Conservation (phyloP, 306 rosid genomes). For the Mimosa bimucronata region DNA sequence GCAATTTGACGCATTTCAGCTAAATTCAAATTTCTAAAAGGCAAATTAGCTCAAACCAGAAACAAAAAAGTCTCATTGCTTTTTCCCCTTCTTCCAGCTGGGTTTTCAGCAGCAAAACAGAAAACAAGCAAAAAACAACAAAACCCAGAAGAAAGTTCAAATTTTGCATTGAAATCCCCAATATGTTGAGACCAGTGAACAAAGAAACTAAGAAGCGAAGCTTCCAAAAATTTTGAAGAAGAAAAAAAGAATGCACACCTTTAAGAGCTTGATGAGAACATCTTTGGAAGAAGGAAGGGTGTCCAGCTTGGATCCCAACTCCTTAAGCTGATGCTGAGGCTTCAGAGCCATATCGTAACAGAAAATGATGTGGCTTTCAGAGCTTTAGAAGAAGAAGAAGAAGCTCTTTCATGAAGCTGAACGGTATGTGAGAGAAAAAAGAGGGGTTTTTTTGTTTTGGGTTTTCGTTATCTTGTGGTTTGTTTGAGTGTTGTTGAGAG, state of each 20-base stretch:
- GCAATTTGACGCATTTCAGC: slow-evolving; percentile 20
- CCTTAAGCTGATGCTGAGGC: slow-evolving; percentile 79
- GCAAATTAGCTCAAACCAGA: slow-evolving; percentile 29
- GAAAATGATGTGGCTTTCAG: slow-evolving; percentile 47
- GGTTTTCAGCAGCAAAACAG: slow-evolving; percentile 38
- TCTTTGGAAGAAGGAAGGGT: slow-evolving; percentile 64
- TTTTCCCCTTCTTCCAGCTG: not conserved
- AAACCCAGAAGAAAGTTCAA: slow-evolving; percentile 22
- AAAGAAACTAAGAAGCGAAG: slow-evolving; percentile 1
- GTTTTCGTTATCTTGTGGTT: not conserved
- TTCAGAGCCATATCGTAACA: slow-evolving; percentile 58
- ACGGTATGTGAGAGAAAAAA: not conserved
- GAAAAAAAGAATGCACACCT: slow-evolving; percentile 49
- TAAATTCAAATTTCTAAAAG: slow-evolving; percentile 24
- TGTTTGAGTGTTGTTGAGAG: not conserved
- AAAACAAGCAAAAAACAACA: slow-evolving; percentile 45
- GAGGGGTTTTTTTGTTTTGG: slow-evolving; percentile 30
- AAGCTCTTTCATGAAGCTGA: slow-evolving; percentile 45
- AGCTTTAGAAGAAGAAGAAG: not conserved
- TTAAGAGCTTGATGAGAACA: slow-evolving; percentile 63
- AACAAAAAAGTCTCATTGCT: not conserved
- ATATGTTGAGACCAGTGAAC: not conserved
- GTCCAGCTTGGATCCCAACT: slow-evolving; percentile 91
- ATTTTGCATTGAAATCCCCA: slow-evolving; percentile 1
- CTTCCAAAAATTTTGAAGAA: slow-evolving; percentile 30